Base-by-base conservation (phyloP, 1,284 basidiomycete species). In the Macrocystidia cucumis region DNA sequence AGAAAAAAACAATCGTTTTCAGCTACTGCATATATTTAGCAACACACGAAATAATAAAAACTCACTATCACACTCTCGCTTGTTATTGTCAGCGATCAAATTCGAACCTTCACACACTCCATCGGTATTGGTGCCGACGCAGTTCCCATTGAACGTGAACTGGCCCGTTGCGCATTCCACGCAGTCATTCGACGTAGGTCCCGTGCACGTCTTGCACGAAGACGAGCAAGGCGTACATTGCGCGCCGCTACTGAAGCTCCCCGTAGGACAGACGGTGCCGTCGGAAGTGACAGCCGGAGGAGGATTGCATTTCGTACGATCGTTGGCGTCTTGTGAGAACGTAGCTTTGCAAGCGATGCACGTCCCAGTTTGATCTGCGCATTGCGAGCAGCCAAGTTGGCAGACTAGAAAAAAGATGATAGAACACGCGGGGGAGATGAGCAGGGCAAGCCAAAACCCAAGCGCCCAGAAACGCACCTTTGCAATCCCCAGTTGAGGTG, bases 11-110 rank as follows among this genome's bases (percentile, higher is more conserved):
- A n/a, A n/a, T 17, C 11, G 9, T 19, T 16, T 19, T 12, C 24
- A 16, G 13, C 23, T 4, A 39, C 26, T 25, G 3, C 12, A 34
- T 29, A 11, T 37, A 16, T 22, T 32, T 24, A 20, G 9, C 20
- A 29, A 9, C n/a, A 22, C 3, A 39, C 25, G 17, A 17, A 18
- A 36, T 14, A 33, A 7, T 17, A 34, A 8, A 40, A 34, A 69
- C 82, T 48, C 48, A 87, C 86, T 71, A 50, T 90, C 85, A 50
- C 87, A 91, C 44, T 77, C 72, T 17, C 71, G 63, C 60, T 88
- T 91, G 50, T 74, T 71, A 46, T 87, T 87, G 46, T 91, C 82
- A 9, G 75, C 84, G 28, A 91, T 70, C 40, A 85, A 56, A 42
- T 64, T 72, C 3, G 80, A 68, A 9, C 80, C 74, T 26, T 70